Evolutionary conservation across 148 eudicot species (phyloP).

Genomic region (Heliamphora exappendiculata): DNA sequence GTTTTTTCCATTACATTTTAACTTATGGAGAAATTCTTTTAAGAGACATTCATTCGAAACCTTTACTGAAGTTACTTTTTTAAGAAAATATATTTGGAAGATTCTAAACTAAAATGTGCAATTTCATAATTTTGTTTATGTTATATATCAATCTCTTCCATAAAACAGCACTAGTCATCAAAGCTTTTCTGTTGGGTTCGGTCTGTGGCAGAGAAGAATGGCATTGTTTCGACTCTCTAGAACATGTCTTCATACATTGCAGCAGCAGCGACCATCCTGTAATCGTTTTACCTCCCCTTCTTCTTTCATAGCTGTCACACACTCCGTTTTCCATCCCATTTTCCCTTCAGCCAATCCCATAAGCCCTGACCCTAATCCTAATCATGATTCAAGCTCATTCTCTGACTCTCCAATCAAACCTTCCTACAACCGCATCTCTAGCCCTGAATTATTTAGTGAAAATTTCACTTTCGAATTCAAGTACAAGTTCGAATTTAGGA

Average conservation of each 20-base stretch:
- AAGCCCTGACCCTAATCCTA: not conserved
- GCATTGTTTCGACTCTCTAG: conserved; percentile 16
- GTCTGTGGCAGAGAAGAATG: conserved; percentile 35
- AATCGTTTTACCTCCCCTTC: not conserved
- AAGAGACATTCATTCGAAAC: too few species aligned
- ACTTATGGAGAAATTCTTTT: too few species aligned
- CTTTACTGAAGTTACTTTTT: too few species aligned
- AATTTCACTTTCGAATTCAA: conserved; percentile 1
- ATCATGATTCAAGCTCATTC: conserved; percentile 1
- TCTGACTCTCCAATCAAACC: not conserved
- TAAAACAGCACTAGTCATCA: too few species aligned
- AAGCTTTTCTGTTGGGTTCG: not conserved
- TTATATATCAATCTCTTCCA: too few species aligned
- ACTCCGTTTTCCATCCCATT: conserved; percentile 1
- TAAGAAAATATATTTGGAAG: too few species aligned
- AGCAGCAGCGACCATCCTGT: not conserved
- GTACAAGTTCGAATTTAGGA: conserved; percentile 10
- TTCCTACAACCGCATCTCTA: not conserved
- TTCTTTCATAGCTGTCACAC: not conserved
- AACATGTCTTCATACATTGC: conserved; percentile 8
- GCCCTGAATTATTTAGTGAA: not conserved
- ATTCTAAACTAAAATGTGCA: too few species aligned
- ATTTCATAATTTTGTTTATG: too few species aligned
- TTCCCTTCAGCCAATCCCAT: not conserved
- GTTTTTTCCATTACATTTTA: too few species aligned